phyloP scores from a whole-genome alignment of 257 asterid genomes.

The Eucommia ulmoides region DNA sequence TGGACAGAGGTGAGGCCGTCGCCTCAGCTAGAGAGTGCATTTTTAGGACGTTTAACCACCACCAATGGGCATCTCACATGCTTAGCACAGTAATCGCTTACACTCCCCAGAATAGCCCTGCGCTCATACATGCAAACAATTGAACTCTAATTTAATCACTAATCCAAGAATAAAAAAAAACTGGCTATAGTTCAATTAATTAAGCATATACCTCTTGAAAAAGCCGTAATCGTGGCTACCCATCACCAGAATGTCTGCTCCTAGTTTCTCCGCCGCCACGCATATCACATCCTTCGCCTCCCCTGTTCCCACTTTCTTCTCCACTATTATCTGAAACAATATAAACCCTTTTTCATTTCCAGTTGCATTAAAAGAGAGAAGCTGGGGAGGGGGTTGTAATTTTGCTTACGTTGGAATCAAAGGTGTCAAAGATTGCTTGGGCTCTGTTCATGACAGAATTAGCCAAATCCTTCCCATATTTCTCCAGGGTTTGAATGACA shows the following conservation, averaged over 20 bases:
- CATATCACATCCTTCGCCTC: constrained; percentile 61
- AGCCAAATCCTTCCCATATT: background rate
- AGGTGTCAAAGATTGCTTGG: background rate
- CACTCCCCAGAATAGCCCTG: constrained; percentile 45
- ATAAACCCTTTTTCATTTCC: too few relatives aligned
- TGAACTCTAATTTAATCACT: background rate
- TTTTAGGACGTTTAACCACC: constrained; percentile 38
- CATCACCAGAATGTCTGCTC: constrained; percentile 55
- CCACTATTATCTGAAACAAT: background rate
- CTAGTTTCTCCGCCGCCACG: constrained; percentile 35
- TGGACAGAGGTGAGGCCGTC: too few relatives aligned
- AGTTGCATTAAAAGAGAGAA: too few relatives aligned
- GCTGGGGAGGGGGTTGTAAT: too few relatives aligned
- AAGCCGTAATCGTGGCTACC: constrained; percentile 66
- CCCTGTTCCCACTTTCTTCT: constrained; percentile 14
- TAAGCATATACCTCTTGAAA: constrained; percentile 43
- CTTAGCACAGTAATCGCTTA: constrained; percentile 48
- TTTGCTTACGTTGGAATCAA: background rate
- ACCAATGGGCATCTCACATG: constrained; percentile 45
- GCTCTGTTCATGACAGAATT: background rate
- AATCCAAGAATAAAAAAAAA: background rate
- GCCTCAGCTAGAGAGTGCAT: too few relatives aligned
- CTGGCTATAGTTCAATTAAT: background rate
- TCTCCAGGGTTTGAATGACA: background rate
- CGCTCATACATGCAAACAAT: background rate